These are phyloP conservation scores for Colletotrichum eleusines DNA, from an alignment of 2,329 filamentous ascomycete genomes.

Conservation along the genomic window DNA sequence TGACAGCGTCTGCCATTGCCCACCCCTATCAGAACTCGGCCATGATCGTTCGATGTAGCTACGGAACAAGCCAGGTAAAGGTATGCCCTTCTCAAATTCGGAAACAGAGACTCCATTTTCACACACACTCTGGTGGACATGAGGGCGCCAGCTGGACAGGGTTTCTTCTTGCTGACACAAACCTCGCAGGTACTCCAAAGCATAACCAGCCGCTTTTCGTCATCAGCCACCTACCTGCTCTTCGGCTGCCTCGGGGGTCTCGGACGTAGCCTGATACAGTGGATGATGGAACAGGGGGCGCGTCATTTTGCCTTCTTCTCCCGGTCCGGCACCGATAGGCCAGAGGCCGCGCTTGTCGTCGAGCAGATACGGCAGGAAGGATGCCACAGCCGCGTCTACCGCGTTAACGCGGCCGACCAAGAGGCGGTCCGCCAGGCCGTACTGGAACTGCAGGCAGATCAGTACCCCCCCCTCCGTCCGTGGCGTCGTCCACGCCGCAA, in stretches of 20 bases:
- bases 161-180: too few relatives aligned
- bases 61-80: too few relatives aligned
- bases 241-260: constrained; percentile 54
- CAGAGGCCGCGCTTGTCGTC: constrained; percentile 43
- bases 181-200: too few relatives aligned
- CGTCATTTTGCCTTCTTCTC: constrained; percentile 51
- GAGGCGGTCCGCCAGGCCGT: too few relatives aligned
- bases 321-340: constrained; percentile 47
- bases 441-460: too few relatives aligned
- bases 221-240: constrained; percentile 34
- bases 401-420: background rate
- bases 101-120: too few relatives aligned
- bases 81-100: too few relatives aligned
- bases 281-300: constrained; percentile 52
- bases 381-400: constrained; percentile 21
- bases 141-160: too few relatives aligned
- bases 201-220: constrained; percentile 24
- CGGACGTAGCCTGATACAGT: constrained; percentile 49
- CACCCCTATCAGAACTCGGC: too few relatives aligned
- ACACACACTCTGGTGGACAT: too few relatives aligned
- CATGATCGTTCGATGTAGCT: too few relatives aligned
- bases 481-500: constrained; percentile 8
- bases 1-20: too few relatives aligned
- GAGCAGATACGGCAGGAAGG: constrained; percentile 39
- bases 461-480: background rate